Percentiles rank a stretch among this genome's conserved stretches.
These are phyloP conservation scores for Cetraspora pellucida DNA, from an alignment of 192 early-diverging fungal species.

Conservation along the genomic window DNA sequence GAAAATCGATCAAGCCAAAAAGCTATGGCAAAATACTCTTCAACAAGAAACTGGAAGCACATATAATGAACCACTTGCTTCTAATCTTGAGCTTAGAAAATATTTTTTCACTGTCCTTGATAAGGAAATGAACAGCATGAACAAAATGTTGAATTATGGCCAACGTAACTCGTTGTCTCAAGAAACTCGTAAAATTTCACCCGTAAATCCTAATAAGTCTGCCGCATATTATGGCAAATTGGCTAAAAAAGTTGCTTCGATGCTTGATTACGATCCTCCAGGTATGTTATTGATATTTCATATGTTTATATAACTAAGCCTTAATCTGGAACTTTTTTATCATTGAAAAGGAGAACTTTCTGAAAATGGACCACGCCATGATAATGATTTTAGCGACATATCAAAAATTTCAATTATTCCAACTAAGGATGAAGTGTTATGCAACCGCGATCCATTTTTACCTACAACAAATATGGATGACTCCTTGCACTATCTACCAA, in stretches of 20 bases:
- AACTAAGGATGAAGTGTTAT: conserved; percentile 53
- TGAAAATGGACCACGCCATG: conserved; percentile 47
- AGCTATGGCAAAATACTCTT: conserved; percentile 14
- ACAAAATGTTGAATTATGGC: not conserved
- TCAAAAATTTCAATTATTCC: conserved; percentile 54
- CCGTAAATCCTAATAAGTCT: not conserved
- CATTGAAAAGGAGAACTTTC: conserved; percentile 39
- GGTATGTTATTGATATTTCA: not conserved
- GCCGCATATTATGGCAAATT: not conserved
- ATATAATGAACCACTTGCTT: not conserved
- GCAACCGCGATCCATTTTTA: conserved; percentile 43
- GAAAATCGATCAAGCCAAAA: not conserved
- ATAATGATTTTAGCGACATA: conserved; percentile 56
- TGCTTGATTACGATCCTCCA: not conserved
- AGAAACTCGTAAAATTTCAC: not conserved
- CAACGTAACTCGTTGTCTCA: not conserved
- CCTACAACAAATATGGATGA: conserved; percentile 43
- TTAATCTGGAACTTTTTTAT: too few species aligned
- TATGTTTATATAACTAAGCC: not conserved
- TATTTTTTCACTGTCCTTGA: conserved; percentile 24
- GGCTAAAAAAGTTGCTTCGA: not conserved
- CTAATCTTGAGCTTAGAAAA: not conserved
- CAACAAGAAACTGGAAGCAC: not conserved
- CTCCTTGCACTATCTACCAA: conserved; percentile 49
- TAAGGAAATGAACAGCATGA: not conserved